phyloP scores from a whole-genome alignment of 2,329 filamentous ascomycete genomes.

The Claviceps sp. region DNA sequence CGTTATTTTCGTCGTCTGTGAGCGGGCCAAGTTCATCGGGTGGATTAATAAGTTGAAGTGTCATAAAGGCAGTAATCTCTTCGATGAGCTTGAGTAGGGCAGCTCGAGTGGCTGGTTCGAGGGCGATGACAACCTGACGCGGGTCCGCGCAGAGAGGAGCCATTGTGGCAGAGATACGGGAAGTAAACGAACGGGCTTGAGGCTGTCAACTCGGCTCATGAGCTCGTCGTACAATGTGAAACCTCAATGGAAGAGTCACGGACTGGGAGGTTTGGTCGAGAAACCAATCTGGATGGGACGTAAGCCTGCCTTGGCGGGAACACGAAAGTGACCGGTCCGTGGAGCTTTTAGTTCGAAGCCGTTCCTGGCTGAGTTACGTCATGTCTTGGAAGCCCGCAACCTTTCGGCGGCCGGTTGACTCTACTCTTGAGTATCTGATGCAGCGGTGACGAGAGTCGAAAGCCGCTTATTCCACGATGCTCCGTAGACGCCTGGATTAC shows the following conservation, averaged over 20 bases:
- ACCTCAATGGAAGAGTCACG: background rate
- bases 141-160: conserved; percentile 41
- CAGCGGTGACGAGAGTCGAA: background rate
- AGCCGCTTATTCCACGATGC: background rate
- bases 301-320: background rate
- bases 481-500: background rate
- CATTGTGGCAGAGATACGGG: conserved; percentile 22
- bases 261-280: too few relatives aligned
- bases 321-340: background rate
- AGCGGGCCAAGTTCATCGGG: conserved; percentile 19
- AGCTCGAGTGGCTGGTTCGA: conserved; percentile 37
- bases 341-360: background rate
- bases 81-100: conserved; percentile 36
- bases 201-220: background rate
- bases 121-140: conserved; percentile 39
- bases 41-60: conserved; percentile 32
- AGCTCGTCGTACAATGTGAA: background rate
- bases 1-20: conserved; percentile 5
- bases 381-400: background rate
- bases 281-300: too few relatives aligned
- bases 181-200: background rate
- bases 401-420: background rate
- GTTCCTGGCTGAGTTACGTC: background rate
- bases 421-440: background rate
- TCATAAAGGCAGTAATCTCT: conserved; percentile 42